Evolutionary conservation across 1,284 basidiomycete genomes (phyloP).

Genomic region (Boletus holoroseus): DNA sequence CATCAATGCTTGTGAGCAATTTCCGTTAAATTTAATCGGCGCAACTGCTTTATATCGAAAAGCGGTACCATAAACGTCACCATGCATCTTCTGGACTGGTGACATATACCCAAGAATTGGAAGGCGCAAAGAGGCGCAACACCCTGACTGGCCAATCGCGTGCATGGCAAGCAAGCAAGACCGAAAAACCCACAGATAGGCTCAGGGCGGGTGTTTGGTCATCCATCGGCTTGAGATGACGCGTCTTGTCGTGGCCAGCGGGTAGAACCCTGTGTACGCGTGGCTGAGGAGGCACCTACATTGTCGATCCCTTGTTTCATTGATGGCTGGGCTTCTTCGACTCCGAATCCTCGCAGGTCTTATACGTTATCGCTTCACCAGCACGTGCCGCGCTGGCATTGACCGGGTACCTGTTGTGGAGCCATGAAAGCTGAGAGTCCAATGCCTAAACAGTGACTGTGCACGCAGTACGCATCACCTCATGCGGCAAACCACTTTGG

Average conservation of each 20-base stretch:
- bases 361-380: constrained; percentile 26
- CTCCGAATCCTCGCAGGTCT: constrained; percentile 3
- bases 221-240: constrained; percentile 3
- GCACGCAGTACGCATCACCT: neutral
- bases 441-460: neutral
- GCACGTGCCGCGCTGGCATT: constrained; percentile 12
- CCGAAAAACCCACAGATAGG: neutral
- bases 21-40: constrained; percentile 26
- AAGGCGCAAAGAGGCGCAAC: neutral
- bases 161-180: neutral
- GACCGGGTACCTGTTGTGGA: constrained; percentile 2
- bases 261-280: constrained; percentile 1
- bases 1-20: constrained; percentile 20
- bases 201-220: neutral
- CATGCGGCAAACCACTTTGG: neutral
- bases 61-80: constrained; percentile 12
- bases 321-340: constrained; percentile 4
- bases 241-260: neutral
- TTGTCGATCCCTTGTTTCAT: constrained; percentile 23
- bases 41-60: constrained; percentile 16
- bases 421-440: neutral
- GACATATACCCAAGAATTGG: constrained; percentile 1
- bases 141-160: constrained; percentile 1
- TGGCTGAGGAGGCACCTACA: neutral
- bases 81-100: constrained; percentile 1